A percentile compares a stretch with the other conserved stretches of the same genome.
Conservation (phyloP, 2,329 filamentous ascomycete genomes). For the Colletotrichum cordylinicola region DNA sequence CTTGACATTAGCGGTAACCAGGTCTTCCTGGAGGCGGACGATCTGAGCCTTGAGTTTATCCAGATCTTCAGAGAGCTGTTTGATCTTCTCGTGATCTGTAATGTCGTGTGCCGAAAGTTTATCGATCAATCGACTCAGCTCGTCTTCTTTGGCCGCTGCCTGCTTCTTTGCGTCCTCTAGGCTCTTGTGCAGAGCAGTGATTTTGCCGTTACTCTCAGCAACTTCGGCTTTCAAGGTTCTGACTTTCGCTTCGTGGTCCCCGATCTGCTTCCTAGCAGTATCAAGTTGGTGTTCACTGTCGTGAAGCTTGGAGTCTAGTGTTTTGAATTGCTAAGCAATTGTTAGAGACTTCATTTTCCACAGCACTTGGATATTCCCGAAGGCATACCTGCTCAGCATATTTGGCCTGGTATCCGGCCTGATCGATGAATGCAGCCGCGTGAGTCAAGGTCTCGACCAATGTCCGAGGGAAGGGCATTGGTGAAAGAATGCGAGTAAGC, state of each 20-base stretch:
- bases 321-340: neutral
- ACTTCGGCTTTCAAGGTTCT: too few relatives aligned
- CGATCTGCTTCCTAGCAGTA: neutral
- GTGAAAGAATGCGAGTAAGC: neutral
- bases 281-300: neutral
- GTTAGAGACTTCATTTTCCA: neutral
- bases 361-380: neutral
- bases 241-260: neutral
- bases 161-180: too few relatives aligned
- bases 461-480: neutral
- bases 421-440: neutral
- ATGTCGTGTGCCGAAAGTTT: too few relatives aligned
- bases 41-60: too few relatives aligned
- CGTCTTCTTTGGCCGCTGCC: too few relatives aligned
- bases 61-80: too few relatives aligned
- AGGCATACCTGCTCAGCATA: neutral
- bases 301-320: neutral
- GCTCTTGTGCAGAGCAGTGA: too few relatives aligned
- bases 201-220: too few relatives aligned
- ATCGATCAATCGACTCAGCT: too few relatives aligned
- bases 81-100: too few relatives aligned
- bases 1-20: too few relatives aligned
- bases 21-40: too few relatives aligned
- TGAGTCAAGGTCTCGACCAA: neutral
- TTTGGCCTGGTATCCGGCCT: neutral